Percentiles rank a stretch among this genome's conserved stretches.
Evolutionary conservation across 805 yeast genomes (phyloP).

Genomic region (Metschnikowia arizonensis): DNA sequence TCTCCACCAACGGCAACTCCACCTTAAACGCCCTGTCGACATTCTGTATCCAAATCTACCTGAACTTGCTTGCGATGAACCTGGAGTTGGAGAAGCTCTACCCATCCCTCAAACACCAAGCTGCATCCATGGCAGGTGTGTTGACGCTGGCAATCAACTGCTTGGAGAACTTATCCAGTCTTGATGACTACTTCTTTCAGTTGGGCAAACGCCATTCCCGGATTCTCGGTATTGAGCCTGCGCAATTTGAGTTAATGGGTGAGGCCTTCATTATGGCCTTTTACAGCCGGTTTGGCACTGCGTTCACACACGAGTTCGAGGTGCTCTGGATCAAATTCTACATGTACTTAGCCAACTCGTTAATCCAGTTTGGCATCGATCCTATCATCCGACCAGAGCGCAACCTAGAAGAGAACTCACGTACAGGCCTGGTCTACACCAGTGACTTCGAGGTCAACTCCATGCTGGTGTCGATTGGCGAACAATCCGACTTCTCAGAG

Average conservation of each 20-base stretch:
- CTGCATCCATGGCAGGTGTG: conserved; percentile 76
- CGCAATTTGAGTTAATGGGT: conserved; percentile 69
- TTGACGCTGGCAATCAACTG: conserved; percentile 62
- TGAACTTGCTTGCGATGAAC: conserved; percentile 58
- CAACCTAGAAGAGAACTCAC: neutral
- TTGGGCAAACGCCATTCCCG: conserved; percentile 75
- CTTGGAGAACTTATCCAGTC: conserved; percentile 52
- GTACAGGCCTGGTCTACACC: conserved; percentile 10
- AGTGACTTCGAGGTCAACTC: conserved; percentile 11
- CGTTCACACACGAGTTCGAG: conserved; percentile 58
- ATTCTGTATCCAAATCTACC: conserved; percentile 74
- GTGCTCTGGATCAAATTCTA: conserved; percentile 69
- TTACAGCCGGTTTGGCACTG: conserved; percentile 54
- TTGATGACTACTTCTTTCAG: conserved; percentile 57
- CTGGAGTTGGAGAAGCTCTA: conserved; percentile 59
- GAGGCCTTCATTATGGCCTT: conserved; percentile 65
- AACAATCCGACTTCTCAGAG: conserved; percentile 10
- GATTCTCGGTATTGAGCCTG: conserved; percentile 67
- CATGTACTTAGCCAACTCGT: conserved; percentile 62
- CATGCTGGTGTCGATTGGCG: conserved; percentile 8
- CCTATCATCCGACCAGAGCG: conserved; percentile 32
- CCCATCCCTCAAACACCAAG: conserved; percentile 76
- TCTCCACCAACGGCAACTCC: conserved; percentile 13
- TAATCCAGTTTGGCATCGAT: conserved; percentile 57
- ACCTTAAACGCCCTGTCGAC: conserved; percentile 40